These are phyloP conservation scores for Termitomyces sp. DNA, from an alignment of 1,284 basidiomycete species.

Conservation along the genomic window DNA sequence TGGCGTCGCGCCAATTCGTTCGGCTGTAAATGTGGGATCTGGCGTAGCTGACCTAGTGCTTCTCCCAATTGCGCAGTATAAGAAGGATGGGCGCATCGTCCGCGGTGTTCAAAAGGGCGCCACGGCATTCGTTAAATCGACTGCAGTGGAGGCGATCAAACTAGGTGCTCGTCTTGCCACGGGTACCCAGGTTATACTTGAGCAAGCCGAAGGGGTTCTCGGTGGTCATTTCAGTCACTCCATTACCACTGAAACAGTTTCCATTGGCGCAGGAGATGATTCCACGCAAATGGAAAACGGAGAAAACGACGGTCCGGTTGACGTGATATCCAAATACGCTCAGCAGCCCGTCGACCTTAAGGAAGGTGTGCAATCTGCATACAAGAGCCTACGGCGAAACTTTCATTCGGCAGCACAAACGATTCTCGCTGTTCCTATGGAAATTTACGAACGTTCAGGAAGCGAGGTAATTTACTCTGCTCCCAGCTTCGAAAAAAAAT, in stretches of 20 bases:
- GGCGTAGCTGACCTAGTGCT: constrained; percentile 95
- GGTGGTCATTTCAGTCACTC: constrained; percentile 70
- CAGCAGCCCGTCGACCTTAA: constrained; percentile 81
- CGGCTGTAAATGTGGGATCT: constrained; percentile 93
- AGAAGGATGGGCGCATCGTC: constrained; percentile 92
- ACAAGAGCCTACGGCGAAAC: constrained; percentile 79
- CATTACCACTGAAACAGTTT: constrained; percentile 64
- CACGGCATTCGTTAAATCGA: constrained; percentile 87
- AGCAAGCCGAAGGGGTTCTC: constrained; percentile 90
- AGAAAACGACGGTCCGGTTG: constrained; percentile 38
- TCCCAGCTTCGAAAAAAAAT: not conserved
- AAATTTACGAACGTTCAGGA: constrained; percentile 91
- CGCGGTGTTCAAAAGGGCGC: constrained; percentile 94
- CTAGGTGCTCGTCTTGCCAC: constrained; percentile 93
- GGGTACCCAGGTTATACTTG: constrained; percentile 95
- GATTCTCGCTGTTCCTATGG: constrained; percentile 98
- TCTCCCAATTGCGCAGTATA: constrained; percentile 94
- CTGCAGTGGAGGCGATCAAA: constrained; percentile 92
- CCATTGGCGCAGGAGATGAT: constrained; percentile 28
- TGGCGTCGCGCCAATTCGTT: constrained; percentile 94
- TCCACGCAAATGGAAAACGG: constrained; percentile 22
- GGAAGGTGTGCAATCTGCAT: constrained; percentile 89
- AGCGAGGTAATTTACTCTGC: constrained; percentile 59
- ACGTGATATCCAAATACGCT: constrained; percentile 83
- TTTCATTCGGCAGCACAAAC: constrained; percentile 94